phyloP scores from a whole-genome alignment of 192 early-diverging fungal species.

The Coemansia sp. region DNA sequence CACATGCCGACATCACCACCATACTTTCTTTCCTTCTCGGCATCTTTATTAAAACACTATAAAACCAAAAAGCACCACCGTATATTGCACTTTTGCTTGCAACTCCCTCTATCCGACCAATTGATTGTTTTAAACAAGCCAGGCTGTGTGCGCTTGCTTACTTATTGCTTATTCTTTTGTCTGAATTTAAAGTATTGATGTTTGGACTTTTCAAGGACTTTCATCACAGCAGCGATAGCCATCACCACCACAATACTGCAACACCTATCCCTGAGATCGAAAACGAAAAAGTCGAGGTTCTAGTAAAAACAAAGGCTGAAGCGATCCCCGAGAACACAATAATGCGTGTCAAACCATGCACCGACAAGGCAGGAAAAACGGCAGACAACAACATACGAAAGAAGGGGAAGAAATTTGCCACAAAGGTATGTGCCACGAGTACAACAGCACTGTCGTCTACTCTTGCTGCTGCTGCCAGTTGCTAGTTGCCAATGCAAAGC shows the following conservation, averaged over 20 bases:
- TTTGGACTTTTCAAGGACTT: background rate
- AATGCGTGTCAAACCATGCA: constrained; percentile 5
- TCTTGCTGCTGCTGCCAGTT: background rate
- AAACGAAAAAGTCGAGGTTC: background rate
- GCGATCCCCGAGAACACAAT: constrained; percentile 4
- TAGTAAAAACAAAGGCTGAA: background rate
- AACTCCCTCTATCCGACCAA: background rate
- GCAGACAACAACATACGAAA: constrained; percentile 16
- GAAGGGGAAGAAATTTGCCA: constrained; percentile 35
- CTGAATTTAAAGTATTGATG: constrained; percentile 5
- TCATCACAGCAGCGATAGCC: background rate
- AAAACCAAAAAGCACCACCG: background rate
- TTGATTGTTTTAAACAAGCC: background rate
- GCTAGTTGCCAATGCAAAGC: background rate
- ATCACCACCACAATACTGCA: background rate
- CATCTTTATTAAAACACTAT: background rate
- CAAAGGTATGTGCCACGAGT: constrained; percentile 4
- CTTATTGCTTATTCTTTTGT: background rate
- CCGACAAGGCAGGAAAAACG: background rate
- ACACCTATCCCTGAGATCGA: background rate
- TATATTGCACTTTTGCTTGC: background rate
- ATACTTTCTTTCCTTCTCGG: background rate
- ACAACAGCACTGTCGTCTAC: background rate
- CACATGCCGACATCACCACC: background rate
- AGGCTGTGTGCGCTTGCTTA: background rate